Evolutionary conservation across 148 eudicot species (phyloP).

Genomic region (Nepenthes gracilis): DNA sequence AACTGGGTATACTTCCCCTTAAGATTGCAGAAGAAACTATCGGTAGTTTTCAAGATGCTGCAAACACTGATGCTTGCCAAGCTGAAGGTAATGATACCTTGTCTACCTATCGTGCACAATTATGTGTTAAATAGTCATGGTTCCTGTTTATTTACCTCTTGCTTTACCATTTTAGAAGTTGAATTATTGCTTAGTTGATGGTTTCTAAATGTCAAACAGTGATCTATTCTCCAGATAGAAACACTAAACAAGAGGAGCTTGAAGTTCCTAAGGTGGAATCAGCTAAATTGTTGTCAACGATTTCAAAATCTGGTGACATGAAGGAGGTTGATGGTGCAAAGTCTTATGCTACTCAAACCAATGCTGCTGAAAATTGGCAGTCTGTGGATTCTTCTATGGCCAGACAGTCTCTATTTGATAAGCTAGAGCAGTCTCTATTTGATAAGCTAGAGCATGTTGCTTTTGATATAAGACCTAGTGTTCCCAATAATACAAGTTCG

Average conservation of each 20-base stretch:
- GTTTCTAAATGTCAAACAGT: slow-evolving; percentile 6
- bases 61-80: slow-evolving; percentile 11
- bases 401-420: slow-evolving; percentile 20
- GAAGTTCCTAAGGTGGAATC: slow-evolving; percentile 12
- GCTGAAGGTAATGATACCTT: slow-evolving; percentile 20
- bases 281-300: slow-evolving; percentile 14
- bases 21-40: slow-evolving; percentile 23
- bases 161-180: neutral
- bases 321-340: slow-evolving; percentile 16
- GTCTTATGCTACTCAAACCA: slow-evolving; percentile 18
- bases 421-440: slow-evolving; percentile 15
- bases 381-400: slow-evolving; percentile 17
- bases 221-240: slow-evolving; percentile 23
- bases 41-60: slow-evolving; percentile 19
- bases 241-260: slow-evolving; percentile 14
- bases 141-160: neutral
- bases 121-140: neutral
- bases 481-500: slow-evolving; percentile 41
- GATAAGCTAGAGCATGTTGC: slow-evolving; percentile 18
- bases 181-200: neutral
- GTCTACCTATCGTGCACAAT: neutral
- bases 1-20: slow-evolving; percentile 16
- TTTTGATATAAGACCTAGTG: slow-evolving; percentile 24
- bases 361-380: slow-evolving; percentile 17
- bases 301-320: slow-evolving; percentile 8